Conservation (phyloP, 2,329 filamentous ascomycete species). For the Beauveria pseudobassiana region DNA sequence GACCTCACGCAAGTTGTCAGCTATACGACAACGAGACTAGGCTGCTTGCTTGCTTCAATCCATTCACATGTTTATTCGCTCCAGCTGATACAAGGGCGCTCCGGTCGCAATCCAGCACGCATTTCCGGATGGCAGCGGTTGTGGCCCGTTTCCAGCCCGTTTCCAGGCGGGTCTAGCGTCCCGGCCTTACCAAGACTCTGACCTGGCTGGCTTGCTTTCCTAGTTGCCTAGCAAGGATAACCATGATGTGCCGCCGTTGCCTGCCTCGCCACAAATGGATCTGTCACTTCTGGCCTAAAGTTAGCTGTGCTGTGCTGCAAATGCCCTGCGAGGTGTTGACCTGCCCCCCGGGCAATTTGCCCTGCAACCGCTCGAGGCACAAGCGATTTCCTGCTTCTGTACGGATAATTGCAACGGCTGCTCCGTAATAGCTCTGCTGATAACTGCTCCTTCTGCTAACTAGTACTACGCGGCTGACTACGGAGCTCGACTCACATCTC, state of each 20-base stretch:
- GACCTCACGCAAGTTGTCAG: not conserved
- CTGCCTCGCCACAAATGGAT: conserved; percentile 19
- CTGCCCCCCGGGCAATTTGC: not conserved
- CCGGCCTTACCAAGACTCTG: conserved; percentile 15
- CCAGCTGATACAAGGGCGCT: not conserved
- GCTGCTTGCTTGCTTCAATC: not conserved
- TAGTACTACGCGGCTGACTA: not conserved
- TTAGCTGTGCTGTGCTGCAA: not conserved
- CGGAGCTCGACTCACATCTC: not conserved
- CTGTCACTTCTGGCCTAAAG: conserved; percentile 15
- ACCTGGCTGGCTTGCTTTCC: not conserved
- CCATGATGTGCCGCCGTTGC: conserved; percentile 8
- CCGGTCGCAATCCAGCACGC: not conserved
- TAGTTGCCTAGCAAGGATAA: conserved; percentile 1
- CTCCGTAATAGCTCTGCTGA: not conserved
- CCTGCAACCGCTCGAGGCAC: not conserved
- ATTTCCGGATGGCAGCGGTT: conserved; percentile 10
- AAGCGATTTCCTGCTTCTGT: not conserved
- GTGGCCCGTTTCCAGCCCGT: not conserved
- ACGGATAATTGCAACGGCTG: not conserved
- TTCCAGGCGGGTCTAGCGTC: conserved; percentile 19
- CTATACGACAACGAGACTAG: not conserved
- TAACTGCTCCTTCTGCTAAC: not conserved
- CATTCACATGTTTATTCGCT: not conserved
- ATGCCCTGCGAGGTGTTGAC: not conserved